phyloP scores from a whole-genome alignment of 2,329 filamentous ascomycete species.

The Claviceps paspali region DNA sequence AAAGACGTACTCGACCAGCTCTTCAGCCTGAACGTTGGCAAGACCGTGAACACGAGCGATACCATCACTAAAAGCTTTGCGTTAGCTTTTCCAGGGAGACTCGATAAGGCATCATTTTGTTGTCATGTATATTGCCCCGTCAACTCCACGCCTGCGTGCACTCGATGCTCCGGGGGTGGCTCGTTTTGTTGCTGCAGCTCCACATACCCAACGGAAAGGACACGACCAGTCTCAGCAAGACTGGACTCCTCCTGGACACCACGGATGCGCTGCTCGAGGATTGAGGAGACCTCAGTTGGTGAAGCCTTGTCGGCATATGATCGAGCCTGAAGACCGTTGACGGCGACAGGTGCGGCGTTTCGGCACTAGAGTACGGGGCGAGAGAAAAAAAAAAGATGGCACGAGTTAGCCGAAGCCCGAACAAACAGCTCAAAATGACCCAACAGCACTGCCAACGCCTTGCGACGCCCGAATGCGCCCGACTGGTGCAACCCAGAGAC shows the following conservation, averaged over 20 bases:
- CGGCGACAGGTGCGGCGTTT: conserved; percentile 65
- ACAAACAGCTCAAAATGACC: conserved; percentile 21
- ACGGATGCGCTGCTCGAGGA: conserved; percentile 97
- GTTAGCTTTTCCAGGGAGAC: conserved; percentile 13
- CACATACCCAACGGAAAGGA: conserved; percentile 95
- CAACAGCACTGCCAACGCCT: conserved; percentile 6
- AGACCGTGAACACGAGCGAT: conserved; percentile 99
- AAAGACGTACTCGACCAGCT: conserved; percentile 89
- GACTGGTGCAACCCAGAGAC: conserved; percentile 7
- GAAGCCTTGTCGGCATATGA: conserved; percentile 87
- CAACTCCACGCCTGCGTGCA: background rate
- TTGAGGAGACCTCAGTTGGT: conserved; percentile 96
- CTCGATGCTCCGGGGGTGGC: background rate
- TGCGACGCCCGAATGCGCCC: background rate
- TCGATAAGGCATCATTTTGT: background rate
- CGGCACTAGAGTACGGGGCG: conserved; percentile 45
- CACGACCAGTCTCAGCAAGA: conserved; percentile 96
- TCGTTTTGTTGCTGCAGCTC: conserved; percentile 9
- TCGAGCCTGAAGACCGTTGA: conserved; percentile 51
- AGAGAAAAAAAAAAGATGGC: conserved; percentile 24
- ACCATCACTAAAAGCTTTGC: conserved; percentile 65
- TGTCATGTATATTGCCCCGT: background rate
- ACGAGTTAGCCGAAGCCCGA: conserved; percentile 37
- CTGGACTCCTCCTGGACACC: conserved; percentile 94
- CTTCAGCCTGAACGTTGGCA: conserved; percentile 99